A percentile compares a stretch with the other conserved stretches of the same genome.
Conservation (phyloP, 805 yeast species). For the Sugiyamaella boreocaroliniensis region DNA sequence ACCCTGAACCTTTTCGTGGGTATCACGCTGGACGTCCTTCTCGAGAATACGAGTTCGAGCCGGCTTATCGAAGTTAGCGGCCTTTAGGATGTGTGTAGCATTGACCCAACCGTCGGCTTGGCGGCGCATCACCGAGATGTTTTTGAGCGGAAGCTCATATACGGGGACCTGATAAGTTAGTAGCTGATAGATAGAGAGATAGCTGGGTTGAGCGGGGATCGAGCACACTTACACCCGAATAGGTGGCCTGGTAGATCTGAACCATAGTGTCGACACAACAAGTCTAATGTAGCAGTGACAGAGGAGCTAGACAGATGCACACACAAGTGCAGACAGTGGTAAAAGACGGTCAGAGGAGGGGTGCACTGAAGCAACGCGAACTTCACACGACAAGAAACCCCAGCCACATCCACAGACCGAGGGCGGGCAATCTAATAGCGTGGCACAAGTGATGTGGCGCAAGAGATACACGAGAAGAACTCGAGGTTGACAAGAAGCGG, state of each 20-base stretch:
- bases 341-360: no score
- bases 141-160: slow-evolving; percentile 51
- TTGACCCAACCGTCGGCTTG: slow-evolving; percentile 92
- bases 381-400: not conserved
- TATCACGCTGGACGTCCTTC: slow-evolving; percentile 83
- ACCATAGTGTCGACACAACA: not conserved
- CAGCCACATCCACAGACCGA: not conserved
- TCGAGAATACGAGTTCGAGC: slow-evolving; percentile 87
- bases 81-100: slow-evolving; percentile 91
- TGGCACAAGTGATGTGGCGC: no score
- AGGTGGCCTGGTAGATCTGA: slow-evolving; percentile 37
- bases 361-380: not conserved
- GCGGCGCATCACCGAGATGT: slow-evolving; percentile 82
- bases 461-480: no score
- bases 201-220: not conserved
- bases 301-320: no score
- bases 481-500: no score
- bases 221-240: slow-evolving; percentile 32
- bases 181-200: not conserved
- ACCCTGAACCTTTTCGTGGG: slow-evolving; percentile 92
- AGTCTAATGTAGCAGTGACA: no score
- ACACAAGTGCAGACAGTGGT: no score
- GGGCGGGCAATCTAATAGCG: no score
- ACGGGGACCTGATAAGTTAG: slow-evolving; percentile 33
- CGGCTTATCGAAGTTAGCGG: slow-evolving; percentile 91